Evolutionary conservation across 441 rosid genomes (phyloP).

Genomic region (Adansonia gregorii): DNA sequence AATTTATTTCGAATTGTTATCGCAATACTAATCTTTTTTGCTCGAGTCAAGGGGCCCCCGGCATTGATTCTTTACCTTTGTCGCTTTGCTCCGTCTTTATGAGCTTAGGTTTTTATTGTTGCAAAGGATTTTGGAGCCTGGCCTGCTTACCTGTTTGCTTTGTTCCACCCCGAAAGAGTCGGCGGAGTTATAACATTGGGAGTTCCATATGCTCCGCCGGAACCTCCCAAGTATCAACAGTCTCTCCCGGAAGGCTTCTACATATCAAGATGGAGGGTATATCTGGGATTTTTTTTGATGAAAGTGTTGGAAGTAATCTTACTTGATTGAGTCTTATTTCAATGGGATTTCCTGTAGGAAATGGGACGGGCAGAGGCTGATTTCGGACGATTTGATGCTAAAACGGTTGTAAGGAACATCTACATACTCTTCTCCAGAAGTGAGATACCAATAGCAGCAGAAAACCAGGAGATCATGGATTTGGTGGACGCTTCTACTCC

Average conservation of each 20-base stretch:
- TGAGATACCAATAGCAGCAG: constrained; percentile 54
- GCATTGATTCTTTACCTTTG: neutral
- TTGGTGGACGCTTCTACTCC: constrained; percentile 56
- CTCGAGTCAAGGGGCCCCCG: neutral
- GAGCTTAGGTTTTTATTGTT: constrained; percentile 48
- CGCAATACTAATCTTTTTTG: neutral
- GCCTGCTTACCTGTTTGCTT: constrained; percentile 40
- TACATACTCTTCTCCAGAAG: constrained; percentile 54
- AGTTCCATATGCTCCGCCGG: constrained; percentile 44
- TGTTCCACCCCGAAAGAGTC: constrained; percentile 47
- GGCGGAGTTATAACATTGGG: constrained; percentile 49
- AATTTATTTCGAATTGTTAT: neutral
- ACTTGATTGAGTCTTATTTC: neutral
- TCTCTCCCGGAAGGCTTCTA: constrained; percentile 59
- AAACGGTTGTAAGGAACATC: constrained; percentile 52
- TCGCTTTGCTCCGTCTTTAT: neutral
- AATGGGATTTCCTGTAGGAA: constrained; percentile 30
- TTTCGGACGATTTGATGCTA: constrained; percentile 57
- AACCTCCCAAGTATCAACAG: neutral
- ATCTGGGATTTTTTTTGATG: neutral
- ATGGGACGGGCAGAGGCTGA: constrained; percentile 68
- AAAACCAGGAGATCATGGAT: constrained; percentile 65
- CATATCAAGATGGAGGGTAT: constrained; percentile 52
- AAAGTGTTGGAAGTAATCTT: neutral
- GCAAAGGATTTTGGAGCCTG: constrained; percentile 58